A percentile compares a stretch with the other conserved stretches of the same genome.
Conservation (phyloP, 352 stramenopile species). For the Globisporangium solare region DNA sequence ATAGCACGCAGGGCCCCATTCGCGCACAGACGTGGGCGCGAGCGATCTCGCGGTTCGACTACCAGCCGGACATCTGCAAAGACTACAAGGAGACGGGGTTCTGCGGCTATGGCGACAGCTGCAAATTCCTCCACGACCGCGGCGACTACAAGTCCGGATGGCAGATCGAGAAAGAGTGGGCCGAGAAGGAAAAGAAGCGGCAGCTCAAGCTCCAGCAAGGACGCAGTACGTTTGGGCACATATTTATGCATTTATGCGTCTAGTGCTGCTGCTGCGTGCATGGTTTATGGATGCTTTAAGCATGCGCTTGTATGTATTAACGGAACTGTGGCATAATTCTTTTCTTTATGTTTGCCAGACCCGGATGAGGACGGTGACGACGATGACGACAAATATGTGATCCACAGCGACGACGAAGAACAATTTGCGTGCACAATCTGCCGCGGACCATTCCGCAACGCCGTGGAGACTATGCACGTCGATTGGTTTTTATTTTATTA, state of each 20-base stretch:
- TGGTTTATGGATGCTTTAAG: too few relatives aligned
- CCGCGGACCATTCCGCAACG: conserved; percentile 89
- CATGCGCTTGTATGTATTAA: too few relatives aligned
- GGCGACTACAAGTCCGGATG: conserved; percentile 97
- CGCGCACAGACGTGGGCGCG: conserved; percentile 92
- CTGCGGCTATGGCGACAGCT: conserved; percentile 95
- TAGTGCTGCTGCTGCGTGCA: conserved; percentile 2
- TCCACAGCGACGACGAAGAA: conserved; percentile 57
- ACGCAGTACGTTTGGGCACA: conserved; percentile 32
- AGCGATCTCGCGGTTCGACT: conserved; percentile 96
- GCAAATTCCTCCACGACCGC: conserved; percentile 99
- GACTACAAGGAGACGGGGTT: conserved; percentile 99
- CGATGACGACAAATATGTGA: conserved; percentile 58
- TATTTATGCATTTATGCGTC: conserved; percentile 9
- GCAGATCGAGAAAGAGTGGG: conserved; percentile 96
- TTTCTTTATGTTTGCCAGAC: conserved; percentile 17
- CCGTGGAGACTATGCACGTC: conserved; percentile 90
- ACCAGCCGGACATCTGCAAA: conserved; percentile 98
- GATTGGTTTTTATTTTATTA: too few relatives aligned
- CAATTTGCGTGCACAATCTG: conserved; percentile 97
- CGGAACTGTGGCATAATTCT: not conserved
- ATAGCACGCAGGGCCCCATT: conserved; percentile 91
- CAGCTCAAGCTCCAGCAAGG: conserved; percentile 67
- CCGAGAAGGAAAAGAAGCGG: conserved; percentile 89
- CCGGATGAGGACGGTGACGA: conserved; percentile 55